Evolutionary conservation across 2,329 filamentous ascomycete genomes (phyloP).

Genomic region (Epichloe sp.): DNA sequence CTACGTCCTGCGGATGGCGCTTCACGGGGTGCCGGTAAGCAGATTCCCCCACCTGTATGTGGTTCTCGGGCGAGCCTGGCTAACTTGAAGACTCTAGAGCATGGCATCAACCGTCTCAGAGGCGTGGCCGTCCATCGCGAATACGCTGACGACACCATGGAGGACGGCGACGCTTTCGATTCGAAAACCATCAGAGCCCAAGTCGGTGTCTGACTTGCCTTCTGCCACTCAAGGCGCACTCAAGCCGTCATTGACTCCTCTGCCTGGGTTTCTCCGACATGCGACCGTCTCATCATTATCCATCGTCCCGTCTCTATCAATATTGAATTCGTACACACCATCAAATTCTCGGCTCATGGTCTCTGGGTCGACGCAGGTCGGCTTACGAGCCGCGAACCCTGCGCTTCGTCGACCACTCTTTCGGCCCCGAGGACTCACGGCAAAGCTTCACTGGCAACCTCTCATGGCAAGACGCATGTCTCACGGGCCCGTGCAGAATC

Average conservation of each 20-base stretch:
- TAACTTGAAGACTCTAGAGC: conserved; percentile 17
- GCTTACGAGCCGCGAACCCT: conserved; percentile 17
- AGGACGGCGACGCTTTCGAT: conserved; percentile 6
- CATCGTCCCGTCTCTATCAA: background rate
- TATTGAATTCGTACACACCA: conserved; percentile 3
- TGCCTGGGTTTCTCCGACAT: conserved; percentile 18
- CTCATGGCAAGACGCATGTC: conserved; percentile 11
- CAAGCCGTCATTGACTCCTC: conserved; percentile 8
- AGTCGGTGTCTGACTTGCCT: conserved; percentile 3
- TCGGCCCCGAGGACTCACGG: conserved; percentile 7
- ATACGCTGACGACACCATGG: conserved; percentile 25
- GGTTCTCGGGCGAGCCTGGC: conserved; percentile 1
- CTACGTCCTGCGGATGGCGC: conserved; percentile 12
- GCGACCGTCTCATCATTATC: conserved; percentile 5
- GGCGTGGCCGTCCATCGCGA: conserved; percentile 33
- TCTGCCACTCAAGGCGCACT: conserved; percentile 1
- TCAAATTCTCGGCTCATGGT: conserved; percentile 11
- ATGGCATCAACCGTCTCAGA: conserved; percentile 30
- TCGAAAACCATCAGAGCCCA: conserved; percentile 4
- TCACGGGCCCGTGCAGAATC: background rate
- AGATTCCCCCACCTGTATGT: background rate
- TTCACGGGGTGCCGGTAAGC: conserved; percentile 18
- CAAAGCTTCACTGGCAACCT: conserved; percentile 7
- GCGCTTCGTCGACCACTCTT: conserved; percentile 15
- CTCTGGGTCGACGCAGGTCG: conserved; percentile 15